Base-by-base conservation (phyloP, 2,329 filamentous ascomycete species). In the Pestalotiopsis sp. region DNA sequence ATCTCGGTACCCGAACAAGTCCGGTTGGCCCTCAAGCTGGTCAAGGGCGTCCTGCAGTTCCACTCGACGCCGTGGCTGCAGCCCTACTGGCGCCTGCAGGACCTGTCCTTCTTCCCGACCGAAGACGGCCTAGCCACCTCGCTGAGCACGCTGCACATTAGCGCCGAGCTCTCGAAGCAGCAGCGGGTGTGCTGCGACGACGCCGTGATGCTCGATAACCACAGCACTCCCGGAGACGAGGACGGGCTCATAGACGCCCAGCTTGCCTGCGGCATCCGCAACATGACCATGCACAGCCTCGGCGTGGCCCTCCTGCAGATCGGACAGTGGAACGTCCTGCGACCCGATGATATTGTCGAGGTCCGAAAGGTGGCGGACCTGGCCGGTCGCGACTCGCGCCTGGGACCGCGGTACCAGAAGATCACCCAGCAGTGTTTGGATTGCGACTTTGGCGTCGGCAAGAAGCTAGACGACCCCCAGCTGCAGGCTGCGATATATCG, bases 231-330 rank as follows among this genome's bases (percentile, higher is more conserved):
- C 7, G 6, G 7, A 9, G 31, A 9, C 7, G 45, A 52, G 31
- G 67, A 70, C 4, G 68, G 66, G 27, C 27, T 63, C 11, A 12
- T 57, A 20, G 56, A 69, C n/a, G 69, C 70, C 11, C 67, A 69
- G 23, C 61, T 70, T 4, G n/a, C 65, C 0, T 72, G 66, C 49
- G 74, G 72, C 0, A 73, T 77, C 17, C 68, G 73, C 6, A 77
- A 76, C 61, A 52, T 75, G 45, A 72, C 74, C 2, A 67, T 77
- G 17, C 70, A 74, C 62, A 75, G 74, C 27, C 73, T 78, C 1
- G 77, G 77, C 1, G 74, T 75, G 0, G 74, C 74, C 2, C 65
- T 77, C 17, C 70, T 77, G 1, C 74, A 77, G 59, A 78, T 78
- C 23, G 75, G 73, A 4, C 70, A 71, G 5, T 74, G 72, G 74